Evolutionary conservation across 495 filamentous ascomycete genomes (phyloP), one percentile per base, ranked within the genome.

Genomic region (Aspergillus cavernicola): DNA sequence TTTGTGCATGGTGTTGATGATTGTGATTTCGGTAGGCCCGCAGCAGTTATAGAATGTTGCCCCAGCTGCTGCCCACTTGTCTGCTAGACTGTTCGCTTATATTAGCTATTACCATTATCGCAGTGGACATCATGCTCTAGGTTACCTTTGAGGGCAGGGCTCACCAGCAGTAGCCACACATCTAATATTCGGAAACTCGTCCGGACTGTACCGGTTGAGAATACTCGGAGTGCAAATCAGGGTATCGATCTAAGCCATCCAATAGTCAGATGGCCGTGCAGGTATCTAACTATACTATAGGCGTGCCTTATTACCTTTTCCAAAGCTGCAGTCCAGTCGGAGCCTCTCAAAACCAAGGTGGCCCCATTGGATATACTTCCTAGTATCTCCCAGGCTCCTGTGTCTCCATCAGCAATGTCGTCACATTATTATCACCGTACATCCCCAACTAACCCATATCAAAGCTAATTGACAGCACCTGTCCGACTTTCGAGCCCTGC

Each of bases 181-280:
- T 24, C 7, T 41, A 15, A 52, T 52, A 43, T 52, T 52, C 10
- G 50, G 50, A 15, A 44, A 52, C 9, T 44, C 39, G n/a, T 33
- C 13, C 1, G 50, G 50, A 19, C 16, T 10, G 16, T 52, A 52
- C 31, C 20, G 12, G 8, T 8, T 35, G 23, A 52, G 50, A 15
- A 52, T 44, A 22, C 50, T 52, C 23, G 50, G 50, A 18, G 50
- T 52, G 50, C 50, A 52, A 18, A 52, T 52, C 39, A 52, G 31
- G 7, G 18, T 52, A 16, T 52, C 50, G 29, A 52, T 44, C 50
- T 52, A 15, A 5, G 11, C 9, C 26, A 12, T 6, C 7, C 3
- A 42, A 11, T 3, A 1, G 19, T 40, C 9, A 40, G 37, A 40
- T 22, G 1, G 2, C 16, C 37, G 19, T 20, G 18, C 18, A 8